Conservation (phyloP, 1,284 basidiomycete genomes). For the Exsudoporus floridanus region DNA sequence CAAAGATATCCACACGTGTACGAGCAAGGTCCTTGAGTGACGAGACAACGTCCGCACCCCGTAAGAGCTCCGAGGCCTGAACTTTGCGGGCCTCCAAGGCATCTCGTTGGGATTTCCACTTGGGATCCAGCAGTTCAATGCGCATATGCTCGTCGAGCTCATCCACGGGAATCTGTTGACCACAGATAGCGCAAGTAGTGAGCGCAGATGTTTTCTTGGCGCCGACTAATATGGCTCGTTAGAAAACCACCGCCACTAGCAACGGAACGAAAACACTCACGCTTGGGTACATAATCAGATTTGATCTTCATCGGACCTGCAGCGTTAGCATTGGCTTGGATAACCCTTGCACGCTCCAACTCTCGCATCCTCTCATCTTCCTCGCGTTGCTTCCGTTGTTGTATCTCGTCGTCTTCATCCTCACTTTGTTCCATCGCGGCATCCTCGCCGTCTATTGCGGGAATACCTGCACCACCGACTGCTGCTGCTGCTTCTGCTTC, state of each 20-base stretch:
- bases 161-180: constrained; percentile 90
- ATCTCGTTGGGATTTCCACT: constrained; percentile 95
- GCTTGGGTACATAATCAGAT: constrained; percentile 93
- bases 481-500: constrained; percentile 76
- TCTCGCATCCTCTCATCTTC: constrained; percentile 77
- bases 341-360: constrained; percentile 72
- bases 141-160: constrained; percentile 98
- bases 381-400: constrained; percentile 65
- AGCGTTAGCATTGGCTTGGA: constrained; percentile 76
- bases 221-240: constrained; percentile 49
- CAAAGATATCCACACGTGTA: constrained; percentile 93
- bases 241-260: constrained; percentile 1
- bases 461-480: constrained; percentile 56
- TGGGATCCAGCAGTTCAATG: constrained; percentile 95
- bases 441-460: constrained; percentile 52
- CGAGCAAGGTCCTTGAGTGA: constrained; percentile 89
- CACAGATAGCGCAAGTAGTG: constrained; percentile 91
- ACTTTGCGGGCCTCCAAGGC: constrained; percentile 83
- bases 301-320: constrained; percentile 93
- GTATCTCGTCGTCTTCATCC: constrained; percentile 69
- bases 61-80: constrained; percentile 84
- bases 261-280: constrained; percentile 47
- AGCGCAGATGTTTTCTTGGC: constrained; percentile 70
- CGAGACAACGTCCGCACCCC: constrained; percentile 88
- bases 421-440: constrained; percentile 76